Conservation (phyloP, 2,329 filamentous ascomycete genomes). For the Neofusicoccum umdonicola region DNA sequence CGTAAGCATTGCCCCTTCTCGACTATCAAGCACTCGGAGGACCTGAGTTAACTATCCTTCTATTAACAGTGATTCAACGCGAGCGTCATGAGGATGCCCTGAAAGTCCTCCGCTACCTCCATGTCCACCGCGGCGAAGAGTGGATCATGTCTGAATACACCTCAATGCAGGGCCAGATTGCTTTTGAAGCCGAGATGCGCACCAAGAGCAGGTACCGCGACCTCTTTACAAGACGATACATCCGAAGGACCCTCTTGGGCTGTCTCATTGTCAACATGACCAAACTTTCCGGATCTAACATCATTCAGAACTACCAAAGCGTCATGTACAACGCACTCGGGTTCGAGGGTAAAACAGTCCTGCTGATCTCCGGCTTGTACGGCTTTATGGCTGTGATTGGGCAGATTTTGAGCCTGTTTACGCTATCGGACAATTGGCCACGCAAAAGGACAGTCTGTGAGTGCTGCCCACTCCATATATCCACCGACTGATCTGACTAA, state of each 20-base stretch:
- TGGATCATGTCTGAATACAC: slow-evolving; percentile 27
- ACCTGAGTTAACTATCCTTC: too few relatives aligned
- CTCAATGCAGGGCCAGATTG: slow-evolving; percentile 32
- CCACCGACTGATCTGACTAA: too few relatives aligned
- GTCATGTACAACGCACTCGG: slow-evolving; percentile 37
- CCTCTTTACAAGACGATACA: slow-evolving; percentile 28
- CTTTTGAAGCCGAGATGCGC: slow-evolving; percentile 26
- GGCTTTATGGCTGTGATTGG: slow-evolving; percentile 40
- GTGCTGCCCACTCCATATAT: not conserved
- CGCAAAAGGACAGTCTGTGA: slow-evolving; percentile 29
- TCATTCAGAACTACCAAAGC: slow-evolving; percentile 41
- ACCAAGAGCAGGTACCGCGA: slow-evolving; percentile 15
- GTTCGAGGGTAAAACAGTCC: slow-evolving; percentile 29
- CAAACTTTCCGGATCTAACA: slow-evolving; percentile 35
- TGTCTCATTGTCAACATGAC: slow-evolving; percentile 36
- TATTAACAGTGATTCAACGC: slow-evolving; percentile 20
- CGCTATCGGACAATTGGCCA: slow-evolving; percentile 36
- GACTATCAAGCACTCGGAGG: too few relatives aligned
- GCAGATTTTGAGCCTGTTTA: slow-evolving; percentile 32
- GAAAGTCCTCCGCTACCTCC: slow-evolving; percentile 28
- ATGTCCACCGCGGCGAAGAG: slow-evolving; percentile 23
- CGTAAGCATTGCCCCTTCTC: not conserved
- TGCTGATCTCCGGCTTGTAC: slow-evolving; percentile 37
- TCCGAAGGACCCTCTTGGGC: slow-evolving; percentile 33
- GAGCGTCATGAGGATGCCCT: slow-evolving; percentile 26